Conservation (phyloP, 805 yeast species). For the Saccharomyces mikatae region DNA sequence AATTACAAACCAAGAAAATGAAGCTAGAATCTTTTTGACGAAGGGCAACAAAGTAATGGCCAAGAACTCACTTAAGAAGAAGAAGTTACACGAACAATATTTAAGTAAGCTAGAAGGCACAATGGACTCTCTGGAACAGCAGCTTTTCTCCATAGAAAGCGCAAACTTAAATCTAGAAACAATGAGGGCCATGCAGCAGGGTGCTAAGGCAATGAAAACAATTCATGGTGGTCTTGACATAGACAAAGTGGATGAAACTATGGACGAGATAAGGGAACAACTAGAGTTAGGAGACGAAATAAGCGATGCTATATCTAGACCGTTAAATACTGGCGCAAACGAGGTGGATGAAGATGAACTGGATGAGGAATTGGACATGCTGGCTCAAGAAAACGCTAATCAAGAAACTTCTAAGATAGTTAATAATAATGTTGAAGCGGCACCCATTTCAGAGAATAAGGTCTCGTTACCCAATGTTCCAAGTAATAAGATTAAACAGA, state of each 20-base stretch:
- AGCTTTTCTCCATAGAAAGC: slow-evolving; percentile 80
- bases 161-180: slow-evolving; percentile 97
- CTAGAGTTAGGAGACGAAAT: slow-evolving; percentile 92
- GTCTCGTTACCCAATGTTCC: slow-evolving; percentile 43
- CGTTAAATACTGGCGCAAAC: slow-evolving; percentile 62
- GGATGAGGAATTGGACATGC: slow-evolving; percentile 84
- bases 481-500: slow-evolving; percentile 25
- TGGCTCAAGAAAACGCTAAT: slow-evolving; percentile 67
- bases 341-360: slow-evolving; percentile 79
- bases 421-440: slow-evolving; percentile 1
- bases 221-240: slow-evolving; percentile 92
- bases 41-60: slow-evolving; percentile 62
- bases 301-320: slow-evolving; percentile 91
- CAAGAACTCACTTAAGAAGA: slow-evolving; percentile 77
- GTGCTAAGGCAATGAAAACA: slow-evolving; percentile 92
- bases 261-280: slow-evolving; percentile 97
- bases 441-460: slow-evolving; percentile 9
- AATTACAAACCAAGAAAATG: slow-evolving; percentile 68
- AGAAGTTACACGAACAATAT: slow-evolving; percentile 73
- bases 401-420: slow-evolving; percentile 1
- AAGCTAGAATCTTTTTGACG: slow-evolving; percentile 70
- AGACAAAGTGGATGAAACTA: slow-evolving; percentile 92
- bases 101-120: slow-evolving; percentile 77
- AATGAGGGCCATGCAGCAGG: slow-evolving; percentile 97
- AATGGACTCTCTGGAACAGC: slow-evolving; percentile 82